Base-by-base conservation (phyloP, 768 basidiomycete genomes). In the Lepiota brunneoincarnata region DNA sequence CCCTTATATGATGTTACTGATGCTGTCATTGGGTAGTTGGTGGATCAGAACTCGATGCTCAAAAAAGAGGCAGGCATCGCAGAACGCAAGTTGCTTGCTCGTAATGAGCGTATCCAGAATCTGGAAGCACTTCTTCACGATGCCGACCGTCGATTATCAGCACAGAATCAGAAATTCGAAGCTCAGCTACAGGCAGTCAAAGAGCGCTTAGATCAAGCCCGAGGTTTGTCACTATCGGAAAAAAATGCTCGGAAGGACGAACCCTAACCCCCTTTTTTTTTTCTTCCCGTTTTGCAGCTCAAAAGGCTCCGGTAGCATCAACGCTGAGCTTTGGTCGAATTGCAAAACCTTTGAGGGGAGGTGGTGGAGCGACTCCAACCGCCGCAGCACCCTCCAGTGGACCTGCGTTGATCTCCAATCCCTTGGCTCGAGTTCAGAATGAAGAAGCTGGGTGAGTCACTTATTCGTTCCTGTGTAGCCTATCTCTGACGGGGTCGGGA, bases 61-160 rank as follows among this genome's bases (percentile, higher is more conserved):
- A 98, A 98, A 82, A 98, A 96, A 74, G 97, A 98, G 71, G 90
- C 93, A 28, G 93, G 92, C 18, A 91, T 96, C 60, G 93, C 96
- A 51, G 97, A 99, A 71, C 89, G 95, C 63, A 98, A 98, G 73
- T 75, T 99, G 23, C 80, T 97, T 61, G 93, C 95, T 35, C 86
- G 97, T 53, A 98, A 98, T 65, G 97, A 98, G 70, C 88, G 97
- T 62, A 98, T 99, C 74, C 90, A 94, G 74, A 96, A 93, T 71
- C 79, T 99, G 58, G 97, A 99, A 70, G 84, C 88, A 2, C 74
- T 97, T 35, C 78, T 98, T 24, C 93, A 93, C 64, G 93, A 95
- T 62, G 93, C 96, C 40, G 94, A 98, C 73, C 87, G 93, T 41
- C 83, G 94, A 62, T 75, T 98, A 57, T 87, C 88, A n/a, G 71